Evolutionary conservation across 371 early-diverging fungal species (phyloP).

Genomic region (Lichtheimia ramosa): DNA sequence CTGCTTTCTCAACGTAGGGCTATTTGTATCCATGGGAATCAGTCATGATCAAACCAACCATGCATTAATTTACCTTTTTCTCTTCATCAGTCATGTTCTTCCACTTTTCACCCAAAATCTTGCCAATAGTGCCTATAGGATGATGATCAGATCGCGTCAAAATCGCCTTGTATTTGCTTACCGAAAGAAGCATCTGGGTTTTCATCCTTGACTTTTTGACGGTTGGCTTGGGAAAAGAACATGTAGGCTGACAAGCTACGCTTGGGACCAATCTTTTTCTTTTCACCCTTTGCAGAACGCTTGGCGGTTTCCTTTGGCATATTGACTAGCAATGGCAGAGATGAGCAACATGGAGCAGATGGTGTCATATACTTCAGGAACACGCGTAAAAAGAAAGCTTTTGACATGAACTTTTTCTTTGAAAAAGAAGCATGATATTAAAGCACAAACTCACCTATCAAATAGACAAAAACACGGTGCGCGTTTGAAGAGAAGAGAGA

Average conservation of each 20-base stretch:
- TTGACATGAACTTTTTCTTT: no score
- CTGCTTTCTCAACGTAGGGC: conserved; percentile 57
- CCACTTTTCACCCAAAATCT: conserved; percentile 81
- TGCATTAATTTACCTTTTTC: conserved; percentile 42
- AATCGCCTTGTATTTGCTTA: conserved; percentile 9
- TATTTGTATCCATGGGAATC: conserved; percentile 1
- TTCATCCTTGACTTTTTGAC: conserved; percentile 63
- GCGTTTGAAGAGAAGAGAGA: no score
- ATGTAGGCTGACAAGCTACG: conserved; percentile 78
- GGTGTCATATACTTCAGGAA: no score
- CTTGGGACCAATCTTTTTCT: conserved; percentile 79
- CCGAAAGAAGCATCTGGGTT: conserved; percentile 77
- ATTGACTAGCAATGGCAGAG: conserved; percentile 1
- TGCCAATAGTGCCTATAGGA: conserved; percentile 60
- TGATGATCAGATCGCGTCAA: neutral
- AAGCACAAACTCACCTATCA: no score
- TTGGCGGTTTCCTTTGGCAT: conserved; percentile 26
- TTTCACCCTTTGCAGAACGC: conserved; percentile 32
- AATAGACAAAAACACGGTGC: no score
- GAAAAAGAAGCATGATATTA: no score
- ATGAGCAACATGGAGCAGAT: no score
- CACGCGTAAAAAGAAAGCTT: no score
- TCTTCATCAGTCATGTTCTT: conserved; percentile 62
- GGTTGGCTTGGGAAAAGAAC: conserved; percentile 72
- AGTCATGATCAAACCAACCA: neutral